phyloP scores from a whole-genome alignment of 2,329 filamentous ascomycete species.

The Sclerotinia nivalis region DNA sequence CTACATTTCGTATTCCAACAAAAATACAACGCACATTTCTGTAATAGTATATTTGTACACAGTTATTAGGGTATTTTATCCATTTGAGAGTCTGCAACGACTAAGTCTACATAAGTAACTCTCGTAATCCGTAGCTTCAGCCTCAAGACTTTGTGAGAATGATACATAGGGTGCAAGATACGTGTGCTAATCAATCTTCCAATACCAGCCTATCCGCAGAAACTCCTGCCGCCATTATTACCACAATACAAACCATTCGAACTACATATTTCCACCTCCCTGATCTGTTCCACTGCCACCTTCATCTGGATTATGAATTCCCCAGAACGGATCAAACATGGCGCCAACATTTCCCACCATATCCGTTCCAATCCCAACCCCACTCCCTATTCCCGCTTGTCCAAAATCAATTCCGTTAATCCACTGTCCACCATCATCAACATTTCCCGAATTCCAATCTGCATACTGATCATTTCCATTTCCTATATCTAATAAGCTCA shows the following conservation, averaged over 20 bases:
- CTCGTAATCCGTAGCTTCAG: too few relatives aligned
- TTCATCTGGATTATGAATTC: not conserved
- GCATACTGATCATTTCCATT: slow-evolving; percentile 8
- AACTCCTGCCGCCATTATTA: not conserved
- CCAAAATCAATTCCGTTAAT: not conserved
- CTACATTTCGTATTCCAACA: too few relatives aligned
- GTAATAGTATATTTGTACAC: not conserved
- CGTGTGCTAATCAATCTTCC: not conserved
- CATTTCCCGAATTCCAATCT: slow-evolving; percentile 11
- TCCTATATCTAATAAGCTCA: not conserved
- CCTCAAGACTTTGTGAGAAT: not conserved
- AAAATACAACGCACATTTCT: not conserved
- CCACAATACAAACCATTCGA: not conserved
- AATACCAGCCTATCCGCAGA: not conserved
- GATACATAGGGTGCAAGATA: not conserved
- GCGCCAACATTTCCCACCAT: slow-evolving; percentile 7
- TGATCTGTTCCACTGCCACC: not conserved
- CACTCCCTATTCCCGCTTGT: not conserved
- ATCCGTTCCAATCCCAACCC: not conserved
- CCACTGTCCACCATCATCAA: slow-evolving; percentile 6
- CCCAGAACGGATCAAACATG: slow-evolving; percentile 16
- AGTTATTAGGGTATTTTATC: not conserved
- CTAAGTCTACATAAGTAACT: not conserved
- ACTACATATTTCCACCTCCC: not conserved
- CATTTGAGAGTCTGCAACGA: too few relatives aligned